Percentiles rank a stretch among this genome's conserved stretches.
Evolutionary conservation across 345 rosid species (phyloP).

Genomic region (Ceriops tagal): DNA sequence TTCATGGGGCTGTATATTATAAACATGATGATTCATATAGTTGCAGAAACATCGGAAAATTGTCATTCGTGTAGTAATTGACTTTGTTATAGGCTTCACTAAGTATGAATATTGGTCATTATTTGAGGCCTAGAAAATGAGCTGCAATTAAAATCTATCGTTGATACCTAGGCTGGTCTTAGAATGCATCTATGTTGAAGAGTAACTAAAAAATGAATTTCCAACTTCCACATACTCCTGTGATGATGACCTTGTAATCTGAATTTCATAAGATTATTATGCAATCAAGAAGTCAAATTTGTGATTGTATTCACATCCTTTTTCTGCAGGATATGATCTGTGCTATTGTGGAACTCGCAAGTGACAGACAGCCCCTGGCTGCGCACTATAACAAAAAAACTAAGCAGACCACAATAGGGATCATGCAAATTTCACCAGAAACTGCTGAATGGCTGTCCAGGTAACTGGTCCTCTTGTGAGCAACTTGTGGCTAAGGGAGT

Average conservation of each 20-base stretch:
- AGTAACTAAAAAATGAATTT: background rate
- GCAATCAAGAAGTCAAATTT: background rate
- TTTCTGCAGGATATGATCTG: constrained; percentile 77
- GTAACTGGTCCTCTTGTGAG: constrained; percentile 33
- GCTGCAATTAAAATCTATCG: background rate
- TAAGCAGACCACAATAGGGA: constrained; percentile 65
- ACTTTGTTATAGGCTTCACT: background rate
- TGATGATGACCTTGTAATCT: background rate
- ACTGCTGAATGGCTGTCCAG: constrained; percentile 69
- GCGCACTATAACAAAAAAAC: constrained; percentile 55
- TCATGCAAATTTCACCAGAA: constrained; percentile 71
- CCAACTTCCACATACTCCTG: background rate
- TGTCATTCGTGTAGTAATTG: too few relatives aligned
- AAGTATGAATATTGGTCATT: background rate
- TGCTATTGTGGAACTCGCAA: constrained; percentile 84
- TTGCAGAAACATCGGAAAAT: too few relatives aligned
- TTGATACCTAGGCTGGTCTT: background rate
- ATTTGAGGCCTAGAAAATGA: background rate
- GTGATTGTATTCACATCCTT: constrained; percentile 5
- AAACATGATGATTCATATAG: too few relatives aligned
- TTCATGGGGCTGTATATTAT: too few relatives aligned
- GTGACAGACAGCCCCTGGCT: constrained; percentile 79
- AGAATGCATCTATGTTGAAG: background rate
- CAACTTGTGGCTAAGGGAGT: background rate
- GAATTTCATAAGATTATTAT: background rate